A percentile compares a stretch with the other conserved stretches of the same genome.
Evolutionary conservation across 176 grass and related monocot species (phyloP).

Genomic region (Zoysia japonica): DNA sequence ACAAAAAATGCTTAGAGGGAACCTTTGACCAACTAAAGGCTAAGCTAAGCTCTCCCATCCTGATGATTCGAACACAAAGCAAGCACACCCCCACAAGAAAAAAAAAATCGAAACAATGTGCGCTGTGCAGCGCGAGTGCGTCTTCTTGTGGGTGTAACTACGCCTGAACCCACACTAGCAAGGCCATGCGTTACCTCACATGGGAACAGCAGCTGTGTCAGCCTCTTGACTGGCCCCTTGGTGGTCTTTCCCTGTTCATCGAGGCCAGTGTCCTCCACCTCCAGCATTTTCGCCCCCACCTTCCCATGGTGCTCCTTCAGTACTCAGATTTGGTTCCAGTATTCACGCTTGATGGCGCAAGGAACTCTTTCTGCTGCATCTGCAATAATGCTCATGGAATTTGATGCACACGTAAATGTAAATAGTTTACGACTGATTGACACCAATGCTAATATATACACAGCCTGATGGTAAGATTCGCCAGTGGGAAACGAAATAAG

Average conservation of each 20-base stretch:
- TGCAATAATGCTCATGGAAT: slow-evolving; percentile 23
- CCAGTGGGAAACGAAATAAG: slow-evolving; percentile 2
- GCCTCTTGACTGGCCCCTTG: slow-evolving; percentile 60
- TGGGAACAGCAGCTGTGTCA: slow-evolving; percentile 78
- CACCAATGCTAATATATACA: not conserved
- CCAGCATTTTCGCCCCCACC: not conserved
- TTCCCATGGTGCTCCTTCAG: slow-evolving; percentile 12
- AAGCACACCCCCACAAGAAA: slow-evolving; percentile 26
- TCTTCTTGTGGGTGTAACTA: slow-evolving; percentile 45
- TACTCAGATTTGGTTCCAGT: slow-evolving; percentile 33
- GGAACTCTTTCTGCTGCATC: slow-evolving; percentile 3
- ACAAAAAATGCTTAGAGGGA: slow-evolving; percentile 73
- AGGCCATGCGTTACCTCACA: slow-evolving; percentile 68
- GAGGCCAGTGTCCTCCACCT: slow-evolving; percentile 40
- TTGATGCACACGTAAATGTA: not conserved
- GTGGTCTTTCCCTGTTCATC: slow-evolving; percentile 65
- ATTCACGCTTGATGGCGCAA: slow-evolving; percentile 1
- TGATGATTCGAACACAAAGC: slow-evolving; percentile 49
- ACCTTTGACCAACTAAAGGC: slow-evolving; percentile 77
- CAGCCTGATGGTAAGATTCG: not conserved
- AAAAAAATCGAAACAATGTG: slow-evolving; percentile 24
- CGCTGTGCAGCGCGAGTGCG: slow-evolving; percentile 44
- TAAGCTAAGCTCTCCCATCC: slow-evolving; percentile 15
- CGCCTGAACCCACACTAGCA: slow-evolving; percentile 45
- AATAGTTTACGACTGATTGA: not conserved